Evolutionary conservation across 176 grass and related monocot species (phyloP), one percentile per base, ranked within the genome.

Genomic region (Aechmea fasciata): DNA sequence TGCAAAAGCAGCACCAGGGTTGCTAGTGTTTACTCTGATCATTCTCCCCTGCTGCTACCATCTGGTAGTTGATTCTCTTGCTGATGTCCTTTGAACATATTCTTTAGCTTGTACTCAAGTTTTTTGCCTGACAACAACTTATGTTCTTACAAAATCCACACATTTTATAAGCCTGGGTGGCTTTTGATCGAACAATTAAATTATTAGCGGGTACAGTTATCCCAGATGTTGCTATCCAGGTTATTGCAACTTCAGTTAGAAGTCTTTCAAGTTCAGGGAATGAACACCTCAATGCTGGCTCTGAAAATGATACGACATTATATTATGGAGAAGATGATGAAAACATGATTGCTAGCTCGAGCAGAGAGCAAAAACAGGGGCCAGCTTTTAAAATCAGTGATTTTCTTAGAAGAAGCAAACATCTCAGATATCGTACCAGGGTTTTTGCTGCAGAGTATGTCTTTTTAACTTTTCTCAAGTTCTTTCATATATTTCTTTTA

Each of bases 361-460:
- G 90, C 65, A 76, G 82, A 80, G 86, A 85, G 57, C 69, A 69
- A 59, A n/a, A 29, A 63, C 59, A 84, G 64, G 52, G 65, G 5
- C 75, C 88, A 65, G 64, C 63, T 71, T 74, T 83, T 77, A 83
- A 12, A 29, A 65, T 48, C 49, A 79, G 73, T 76, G 85, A 81
- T 51, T 83, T 87, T 78, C 71, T 77, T 77, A 81, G 50, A 76
- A 97, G 93, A 75, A 87, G 85, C 69, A 97, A 90, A 50, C 81
- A 92, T 79, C 86, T 97, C 12, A 90, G 93, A 87, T 97, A 97
- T 66, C 93, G 89, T 26, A 92, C 93, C 25, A 83, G 89, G 53
- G 52, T 97, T 90, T 97, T 97, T 74, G 93, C 89, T 66, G 93
- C 93, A 87, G 93, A 97, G 92, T 96, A 91, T 80, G 86, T 70